Evolutionary conservation across 208 protist species (phyloP).

Genomic region (Crithidia mellificae): DNA sequence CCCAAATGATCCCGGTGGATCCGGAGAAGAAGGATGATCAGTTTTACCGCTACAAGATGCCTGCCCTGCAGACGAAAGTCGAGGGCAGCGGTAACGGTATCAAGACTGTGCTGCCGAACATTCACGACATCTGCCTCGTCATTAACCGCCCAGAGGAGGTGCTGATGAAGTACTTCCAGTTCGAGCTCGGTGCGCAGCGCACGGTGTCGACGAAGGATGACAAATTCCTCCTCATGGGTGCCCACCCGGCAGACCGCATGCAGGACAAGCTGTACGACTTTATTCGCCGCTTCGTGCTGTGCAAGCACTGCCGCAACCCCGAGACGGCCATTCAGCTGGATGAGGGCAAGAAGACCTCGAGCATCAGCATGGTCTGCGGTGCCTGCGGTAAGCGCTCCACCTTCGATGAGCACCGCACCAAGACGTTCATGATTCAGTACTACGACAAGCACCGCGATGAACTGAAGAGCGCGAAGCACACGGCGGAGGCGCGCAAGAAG

Average conservation of each 20-base stretch:
- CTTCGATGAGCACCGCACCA: conserved; percentile 48
- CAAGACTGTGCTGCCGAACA: conserved; percentile 94
- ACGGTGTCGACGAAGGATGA: conserved; percentile 82
- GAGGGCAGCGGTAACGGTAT: conserved; percentile 95
- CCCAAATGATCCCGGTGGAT: conserved; percentile 84
- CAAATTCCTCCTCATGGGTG: conserved; percentile 90
- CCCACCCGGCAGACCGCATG: conserved; percentile 71
- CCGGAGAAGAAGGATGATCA: conserved; percentile 87
- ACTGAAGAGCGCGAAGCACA: conserved; percentile 48
- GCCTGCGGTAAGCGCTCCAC: conserved; percentile 65
- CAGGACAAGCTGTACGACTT: conserved; percentile 88
- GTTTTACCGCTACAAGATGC: conserved; percentile 96
- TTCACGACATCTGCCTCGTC: conserved; percentile 87
- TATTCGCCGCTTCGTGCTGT: conserved; percentile 85
- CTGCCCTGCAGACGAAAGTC: conserved; percentile 86
- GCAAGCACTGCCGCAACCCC: conserved; percentile 87
- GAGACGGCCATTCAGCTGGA: conserved; percentile 75
- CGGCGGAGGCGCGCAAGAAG: conserved; percentile 48
- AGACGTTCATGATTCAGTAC: conserved; percentile 63
- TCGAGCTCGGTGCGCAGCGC: conserved; percentile 80
- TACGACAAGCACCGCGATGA: conserved; percentile 74
- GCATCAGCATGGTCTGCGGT: conserved; percentile 66
- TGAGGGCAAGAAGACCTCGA: conserved; percentile 47
- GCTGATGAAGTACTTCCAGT: conserved; percentile 91
- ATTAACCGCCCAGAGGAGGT: conserved; percentile 90